Evolutionary conservation across 2,329 filamentous ascomycete genomes (phyloP).

Genomic region (Aspergillus awamori): DNA sequence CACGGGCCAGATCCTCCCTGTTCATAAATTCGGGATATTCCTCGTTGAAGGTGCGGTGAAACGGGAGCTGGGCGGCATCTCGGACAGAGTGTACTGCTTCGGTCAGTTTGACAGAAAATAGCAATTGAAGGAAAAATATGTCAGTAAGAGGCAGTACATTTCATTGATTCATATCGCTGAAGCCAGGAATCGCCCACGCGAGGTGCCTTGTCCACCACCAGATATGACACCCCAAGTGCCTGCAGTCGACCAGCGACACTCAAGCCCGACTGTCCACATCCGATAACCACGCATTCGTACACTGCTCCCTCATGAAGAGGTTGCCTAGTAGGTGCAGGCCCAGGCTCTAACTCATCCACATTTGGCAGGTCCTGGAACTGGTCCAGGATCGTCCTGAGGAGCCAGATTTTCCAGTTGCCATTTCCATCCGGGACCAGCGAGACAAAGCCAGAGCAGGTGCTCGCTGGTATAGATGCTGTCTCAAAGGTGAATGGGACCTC

Average conservation of each 20-base stretch:
- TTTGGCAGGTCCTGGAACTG: neutral
- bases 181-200: conserved; percentile 52
- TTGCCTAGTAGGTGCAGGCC: neutral
- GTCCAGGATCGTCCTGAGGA: neutral
- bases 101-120: neutral
- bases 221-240: conserved; percentile 45
- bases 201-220: conserved; percentile 50
- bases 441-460: neutral
- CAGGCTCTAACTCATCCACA: neutral
- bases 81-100: neutral
- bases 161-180: conserved; percentile 50
- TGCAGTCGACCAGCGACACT: conserved; percentile 48
- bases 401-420: neutral
- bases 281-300: conserved; percentile 32
- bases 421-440: neutral
- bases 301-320: neutral
- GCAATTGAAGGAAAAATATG: no score
- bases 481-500: neutral
- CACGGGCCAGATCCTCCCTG: neutral
- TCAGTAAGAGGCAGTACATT: conserved; percentile 18
- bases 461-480: neutral
- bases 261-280: conserved; percentile 51
- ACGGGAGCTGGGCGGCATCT: neutral
- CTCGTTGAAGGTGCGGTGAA: neutral
- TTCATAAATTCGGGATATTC: neutral